Percentiles rank a stretch among this genome's conserved stretches.
Evolutionary conservation across 805 yeast species (phyloP).

Genomic region (Hanseniaspora osmophila): DNA sequence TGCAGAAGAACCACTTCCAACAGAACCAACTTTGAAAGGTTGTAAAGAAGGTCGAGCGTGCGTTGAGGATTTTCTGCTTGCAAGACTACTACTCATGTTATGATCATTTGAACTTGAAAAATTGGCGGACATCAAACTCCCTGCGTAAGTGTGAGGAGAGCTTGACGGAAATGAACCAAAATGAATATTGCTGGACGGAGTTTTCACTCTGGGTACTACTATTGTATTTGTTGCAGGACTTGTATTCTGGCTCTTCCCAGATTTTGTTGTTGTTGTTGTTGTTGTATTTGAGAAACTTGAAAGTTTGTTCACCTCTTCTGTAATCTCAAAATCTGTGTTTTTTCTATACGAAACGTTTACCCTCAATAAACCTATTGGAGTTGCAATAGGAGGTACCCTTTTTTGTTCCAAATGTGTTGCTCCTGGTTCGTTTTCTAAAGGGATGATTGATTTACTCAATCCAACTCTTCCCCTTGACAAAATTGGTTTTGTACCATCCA

Average conservation of each 20-base stretch:
- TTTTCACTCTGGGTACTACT: neutral
- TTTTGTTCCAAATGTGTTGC: slow-evolving; percentile 45
- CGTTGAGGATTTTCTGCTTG: slow-evolving; percentile 2
- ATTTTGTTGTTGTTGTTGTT: neutral
- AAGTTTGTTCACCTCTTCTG: slow-evolving; percentile 33
- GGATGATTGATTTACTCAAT: slow-evolving; percentile 49
- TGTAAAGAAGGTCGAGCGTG: slow-evolving; percentile 10
- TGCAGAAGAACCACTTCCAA: slow-evolving; percentile 17
- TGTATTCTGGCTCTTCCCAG: neutral
- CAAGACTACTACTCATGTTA: neutral
- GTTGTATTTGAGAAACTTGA: neutral
- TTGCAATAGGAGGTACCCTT: slow-evolving; percentile 53
- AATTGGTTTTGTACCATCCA: slow-evolving; percentile 70
- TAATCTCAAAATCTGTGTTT: slow-evolving; percentile 52
- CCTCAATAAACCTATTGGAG: slow-evolving; percentile 60
- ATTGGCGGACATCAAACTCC: slow-evolving; percentile 1
- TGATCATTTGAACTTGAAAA: slow-evolving; percentile 1
- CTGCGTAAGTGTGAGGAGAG: slow-evolving; percentile 1
- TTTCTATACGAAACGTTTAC: slow-evolving; percentile 69
- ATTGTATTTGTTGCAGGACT: too few relatives aligned
- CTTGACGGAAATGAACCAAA: neutral
- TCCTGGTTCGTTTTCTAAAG: slow-evolving; percentile 22
- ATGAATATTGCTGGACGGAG: neutral
- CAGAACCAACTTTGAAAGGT: slow-evolving; percentile 25
- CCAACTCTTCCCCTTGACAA: slow-evolving; percentile 77